These are phyloP conservation scores for Sherardia arvensis DNA, from an alignment of 257 asterid species.

Conservation along the genomic window DNA sequence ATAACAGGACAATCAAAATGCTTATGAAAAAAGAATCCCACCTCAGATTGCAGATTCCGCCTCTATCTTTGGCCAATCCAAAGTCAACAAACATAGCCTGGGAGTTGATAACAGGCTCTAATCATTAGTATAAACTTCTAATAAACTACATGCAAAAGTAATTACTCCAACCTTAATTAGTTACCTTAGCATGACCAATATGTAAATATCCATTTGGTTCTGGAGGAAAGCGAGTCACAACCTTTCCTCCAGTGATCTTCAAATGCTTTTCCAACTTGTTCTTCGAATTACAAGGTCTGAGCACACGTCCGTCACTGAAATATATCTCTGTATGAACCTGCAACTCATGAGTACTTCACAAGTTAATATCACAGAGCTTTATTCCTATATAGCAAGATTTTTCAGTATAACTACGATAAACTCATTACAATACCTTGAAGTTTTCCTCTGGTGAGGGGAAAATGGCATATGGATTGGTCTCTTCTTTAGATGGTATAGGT, in stretches of 20 bases:
- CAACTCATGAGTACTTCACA: neutral
- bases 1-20: constrained; percentile 2
- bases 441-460: constrained; percentile 86
- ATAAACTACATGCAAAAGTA: neutral
- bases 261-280: constrained; percentile 74
- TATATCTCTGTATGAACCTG: constrained; percentile 92
- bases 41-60: constrained; percentile 94
- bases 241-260: constrained; percentile 66
- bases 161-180: constrained; percentile 15
- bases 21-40: constrained; percentile 20
- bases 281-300: constrained; percentile 77
- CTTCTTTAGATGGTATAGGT: constrained; percentile 73
- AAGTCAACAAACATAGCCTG: constrained; percentile 99
- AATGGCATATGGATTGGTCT: constrained; percentile 61
- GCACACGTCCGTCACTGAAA: constrained; percentile 82
- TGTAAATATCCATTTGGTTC: constrained; percentile 98
- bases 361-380: neutral
- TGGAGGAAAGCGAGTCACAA: constrained; percentile 91
- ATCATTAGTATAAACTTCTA: constrained; percentile 7
- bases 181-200: constrained; percentile 97
- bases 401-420: neutral
- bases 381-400: neutral
- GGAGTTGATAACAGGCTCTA: constrained; percentile 5
- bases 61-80: constrained; percentile 92
- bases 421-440: constrained; percentile 41